Base-by-base conservation (phyloP, 148 eudicot species). In the Camellia lanceoleosa region DNA sequence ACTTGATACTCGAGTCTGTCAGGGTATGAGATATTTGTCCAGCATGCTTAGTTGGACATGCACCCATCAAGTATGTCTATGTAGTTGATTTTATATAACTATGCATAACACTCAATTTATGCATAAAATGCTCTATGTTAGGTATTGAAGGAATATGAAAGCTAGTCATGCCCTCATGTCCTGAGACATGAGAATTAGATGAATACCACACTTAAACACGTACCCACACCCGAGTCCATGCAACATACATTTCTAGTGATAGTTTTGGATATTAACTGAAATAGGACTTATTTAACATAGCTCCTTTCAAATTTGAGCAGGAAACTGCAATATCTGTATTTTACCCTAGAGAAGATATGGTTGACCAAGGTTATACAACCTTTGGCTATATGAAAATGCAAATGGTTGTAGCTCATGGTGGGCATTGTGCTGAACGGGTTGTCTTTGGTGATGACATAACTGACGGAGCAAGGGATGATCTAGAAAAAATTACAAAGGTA, bases 361-460 rank as follows among this genome's bases (percentile, higher is more conserved):
- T 92, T 62, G 92, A 91, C 81, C 95, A 87, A 84, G 94, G 94
- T 38, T 90, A 90, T 78, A 88, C 95, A 61, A 95, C 98, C 64
- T 88, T 92, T 84, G 97, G 98, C 80, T 95, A 95, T 86, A 87
- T 95, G 95, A 87, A 90, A 88, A 95, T 95, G 98, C 98, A 95
- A 89, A 95, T 95, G 98, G 92, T 95, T 74, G 97, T 92, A 61
- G 95, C 97, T 77, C 98, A 95, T 85, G 98, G 97, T 68, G 97
- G 97, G 30, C 95, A 90, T 60, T 95, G 97, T 85, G 97, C 98
- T 77, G 97, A 95, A 83, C 92, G 87, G 70, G 78, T 95, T 78
- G 90, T 95, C 52, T 93, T 88, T 86, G 98, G 98, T 67, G 91
- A 91, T 86, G 97, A 95, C 66, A 59, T 93, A 68, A 92, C 97